Evolutionary conservation across 371 early-diverging fungal genomes (phyloP).

Genomic region (Syncephalastrum racemosum): DNA sequence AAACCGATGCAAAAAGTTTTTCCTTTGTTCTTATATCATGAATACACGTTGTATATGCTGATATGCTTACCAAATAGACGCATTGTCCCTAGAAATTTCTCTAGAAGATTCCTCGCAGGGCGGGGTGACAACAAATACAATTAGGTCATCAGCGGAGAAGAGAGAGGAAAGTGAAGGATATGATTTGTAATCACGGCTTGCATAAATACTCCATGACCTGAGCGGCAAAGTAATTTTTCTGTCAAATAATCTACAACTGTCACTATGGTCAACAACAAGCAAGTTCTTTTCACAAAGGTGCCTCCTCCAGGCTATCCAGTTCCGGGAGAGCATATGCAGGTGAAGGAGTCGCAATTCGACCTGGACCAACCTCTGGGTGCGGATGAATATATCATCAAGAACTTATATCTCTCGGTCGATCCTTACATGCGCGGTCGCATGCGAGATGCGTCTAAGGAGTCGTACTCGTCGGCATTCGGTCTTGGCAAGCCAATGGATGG

Average conservation of each 20-base stretch:
- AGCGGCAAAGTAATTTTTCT: background rate
- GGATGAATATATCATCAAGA: constrained; percentile 58
- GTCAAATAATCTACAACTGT: background rate
- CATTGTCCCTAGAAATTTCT: too few species aligned
- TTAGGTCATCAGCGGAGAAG: too few species aligned
- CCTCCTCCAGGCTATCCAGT: constrained; percentile 39
- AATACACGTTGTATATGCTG: too few species aligned
- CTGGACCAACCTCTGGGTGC: constrained; percentile 46
- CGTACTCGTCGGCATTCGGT: constrained; percentile 55
- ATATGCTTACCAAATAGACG: too few species aligned
- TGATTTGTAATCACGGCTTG: too few species aligned
- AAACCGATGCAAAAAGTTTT: too few species aligned
- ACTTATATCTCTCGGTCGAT: constrained; percentile 39
- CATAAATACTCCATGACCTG: background rate
- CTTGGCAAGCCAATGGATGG: constrained; percentile 60
- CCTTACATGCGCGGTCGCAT: constrained; percentile 68
- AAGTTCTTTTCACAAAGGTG: constrained; percentile 39
- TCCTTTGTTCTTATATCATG: too few species aligned
- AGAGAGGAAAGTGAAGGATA: too few species aligned
- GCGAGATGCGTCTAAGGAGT: constrained; percentile 46
- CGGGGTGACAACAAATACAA: too few species aligned
- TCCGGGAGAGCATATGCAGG: constrained; percentile 48
- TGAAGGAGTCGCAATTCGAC: constrained; percentile 38
- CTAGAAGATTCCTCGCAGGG: too few species aligned
- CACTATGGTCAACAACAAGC: constrained; percentile 19